Percentiles rank a stretch among this genome's conserved stretches.
phyloP scores from a whole-genome alignment of 495 filamentous ascomycete species.

The Cercophora samala region DNA sequence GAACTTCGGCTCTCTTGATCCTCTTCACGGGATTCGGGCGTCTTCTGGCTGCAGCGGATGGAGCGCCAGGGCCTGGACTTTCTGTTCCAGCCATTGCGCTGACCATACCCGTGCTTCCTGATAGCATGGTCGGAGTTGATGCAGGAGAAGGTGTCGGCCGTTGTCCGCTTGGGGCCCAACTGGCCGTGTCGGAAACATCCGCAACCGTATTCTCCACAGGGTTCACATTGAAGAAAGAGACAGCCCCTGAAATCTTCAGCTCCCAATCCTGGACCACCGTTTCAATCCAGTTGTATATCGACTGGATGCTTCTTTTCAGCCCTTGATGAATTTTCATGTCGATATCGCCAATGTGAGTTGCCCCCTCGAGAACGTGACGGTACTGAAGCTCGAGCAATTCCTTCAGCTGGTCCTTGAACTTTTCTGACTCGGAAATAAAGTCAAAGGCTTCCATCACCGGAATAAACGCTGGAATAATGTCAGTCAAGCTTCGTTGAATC shows the following conservation, averaged over 20 bases:
- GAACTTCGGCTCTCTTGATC: constrained; percentile 21
- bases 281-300: constrained; percentile 34
- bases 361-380: constrained; percentile 27
- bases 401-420: constrained; percentile 23
- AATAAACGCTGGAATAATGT: constrained; percentile 23
- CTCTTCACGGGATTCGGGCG: constrained; percentile 22
- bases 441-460: constrained; percentile 36
- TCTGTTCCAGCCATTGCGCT: constrained; percentile 10
- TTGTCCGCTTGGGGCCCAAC: constrained; percentile 23
- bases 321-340: constrained; percentile 32
- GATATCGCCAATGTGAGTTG: constrained; percentile 15
- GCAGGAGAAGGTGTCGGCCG: constrained; percentile 29
- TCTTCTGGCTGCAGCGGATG: constrained; percentile 13
- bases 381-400: constrained; percentile 33
- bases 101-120: constrained; percentile 5
- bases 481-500: background rate
- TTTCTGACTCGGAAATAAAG: constrained; percentile 31
- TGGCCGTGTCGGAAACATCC: constrained; percentile 10
- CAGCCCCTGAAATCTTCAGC: constrained; percentile 20
- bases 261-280: constrained; percentile 33
- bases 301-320: constrained; percentile 26
- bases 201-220: constrained; percentile 6
- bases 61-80: background rate
- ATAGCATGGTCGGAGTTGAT: constrained; percentile 23
- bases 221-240: constrained; percentile 20